These are phyloP conservation scores for Phytophthora brassicae DNA, from an alignment of 352 stramenopile genomes.

Conservation along the genomic window DNA sequence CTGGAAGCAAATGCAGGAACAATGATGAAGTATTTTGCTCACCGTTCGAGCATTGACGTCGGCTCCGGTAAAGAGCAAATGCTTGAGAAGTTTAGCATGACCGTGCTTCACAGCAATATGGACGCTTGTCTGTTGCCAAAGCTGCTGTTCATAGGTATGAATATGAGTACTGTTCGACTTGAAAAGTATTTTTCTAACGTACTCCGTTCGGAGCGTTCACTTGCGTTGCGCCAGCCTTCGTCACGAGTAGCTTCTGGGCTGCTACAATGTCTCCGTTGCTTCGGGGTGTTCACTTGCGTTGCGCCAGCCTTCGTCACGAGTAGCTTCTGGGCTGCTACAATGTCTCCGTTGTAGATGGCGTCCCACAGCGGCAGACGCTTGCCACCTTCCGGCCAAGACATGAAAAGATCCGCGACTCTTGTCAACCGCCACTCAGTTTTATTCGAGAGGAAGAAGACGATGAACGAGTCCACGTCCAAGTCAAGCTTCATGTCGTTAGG, in stretches of 20 bases:
- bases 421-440: conserved; percentile 23
- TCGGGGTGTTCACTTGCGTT: too few relatives aligned
- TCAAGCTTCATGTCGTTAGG: conserved; percentile 34
- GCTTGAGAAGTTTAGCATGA: conserved; percentile 60
- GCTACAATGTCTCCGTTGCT: conserved; percentile 30
- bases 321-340: conserved; percentile 37
- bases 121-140: conserved; percentile 65
- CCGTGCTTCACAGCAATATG: conserved; percentile 55
- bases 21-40: neutral
- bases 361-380: conserved; percentile 55
- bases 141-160: conserved; percentile 17
- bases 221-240: conserved; percentile 27
- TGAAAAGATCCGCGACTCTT: conserved; percentile 23
- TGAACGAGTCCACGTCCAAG: conserved; percentile 49
- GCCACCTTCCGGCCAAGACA: conserved; percentile 48
- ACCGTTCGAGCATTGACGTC: conserved; percentile 57
- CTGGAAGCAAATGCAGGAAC: neutral
- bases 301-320: conserved; percentile 28
- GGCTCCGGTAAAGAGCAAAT: conserved; percentile 45
- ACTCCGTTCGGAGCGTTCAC: conserved; percentile 61
- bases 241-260: conserved; percentile 47
- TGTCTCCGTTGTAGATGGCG: conserved; percentile 55
- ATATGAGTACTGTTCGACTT: neutral
- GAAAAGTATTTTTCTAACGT: neutral
- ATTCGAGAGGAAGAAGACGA: conserved; percentile 15